Evolutionary conservation across 2,329 filamentous ascomycete species (phyloP).

Genomic region (Fusarium subtropicale): DNA sequence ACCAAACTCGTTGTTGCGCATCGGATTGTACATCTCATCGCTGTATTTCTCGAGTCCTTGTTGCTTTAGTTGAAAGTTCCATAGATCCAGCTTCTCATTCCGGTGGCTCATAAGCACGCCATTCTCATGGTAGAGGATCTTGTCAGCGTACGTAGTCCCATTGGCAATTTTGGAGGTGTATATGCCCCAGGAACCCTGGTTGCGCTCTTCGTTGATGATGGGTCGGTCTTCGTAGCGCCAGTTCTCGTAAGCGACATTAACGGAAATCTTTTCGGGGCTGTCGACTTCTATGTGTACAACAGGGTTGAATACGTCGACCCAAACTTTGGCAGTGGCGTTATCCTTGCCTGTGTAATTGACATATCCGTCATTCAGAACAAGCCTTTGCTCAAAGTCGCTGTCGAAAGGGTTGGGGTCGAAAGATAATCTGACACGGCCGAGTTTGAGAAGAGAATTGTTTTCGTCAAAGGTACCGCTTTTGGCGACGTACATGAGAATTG

Average conservation of each 20-base stretch:
- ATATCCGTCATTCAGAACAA: not conserved
- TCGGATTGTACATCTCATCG: constrained; percentile 10
- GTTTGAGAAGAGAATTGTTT: constrained; percentile 18
- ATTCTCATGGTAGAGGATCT: constrained; percentile 6
- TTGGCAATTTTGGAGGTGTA: constrained; percentile 20
- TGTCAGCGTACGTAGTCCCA: constrained; percentile 11
- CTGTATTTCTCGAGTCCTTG: constrained; percentile 1
- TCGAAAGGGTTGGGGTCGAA: constrained; percentile 11
- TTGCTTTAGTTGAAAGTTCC: constrained; percentile 9
- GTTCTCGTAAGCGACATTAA: constrained; percentile 1
- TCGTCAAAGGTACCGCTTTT: constrained; percentile 19
- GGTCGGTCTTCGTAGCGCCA: not conserved
- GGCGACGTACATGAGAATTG: constrained; percentile 11
- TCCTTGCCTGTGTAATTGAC: not conserved
- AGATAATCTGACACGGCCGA: constrained; percentile 6
- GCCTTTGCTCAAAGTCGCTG: constrained; percentile 2
- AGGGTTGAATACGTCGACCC: constrained; percentile 13
- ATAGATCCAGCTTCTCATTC: not conserved
- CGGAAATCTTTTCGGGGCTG: not conserved
- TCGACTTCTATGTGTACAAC: constrained; percentile 8
- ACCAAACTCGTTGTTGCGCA: constrained; percentile 11
- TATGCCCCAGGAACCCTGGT: constrained; percentile 10
- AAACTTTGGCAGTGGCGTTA: constrained; percentile 3
- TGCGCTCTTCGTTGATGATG: constrained; percentile 5
- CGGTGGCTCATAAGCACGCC: constrained; percentile 15